Percentiles rank a stretch among this genome's conserved stretches.
Conservation (phyloP, 768 basidiomycete species). For the Podaxis sp. region DNA sequence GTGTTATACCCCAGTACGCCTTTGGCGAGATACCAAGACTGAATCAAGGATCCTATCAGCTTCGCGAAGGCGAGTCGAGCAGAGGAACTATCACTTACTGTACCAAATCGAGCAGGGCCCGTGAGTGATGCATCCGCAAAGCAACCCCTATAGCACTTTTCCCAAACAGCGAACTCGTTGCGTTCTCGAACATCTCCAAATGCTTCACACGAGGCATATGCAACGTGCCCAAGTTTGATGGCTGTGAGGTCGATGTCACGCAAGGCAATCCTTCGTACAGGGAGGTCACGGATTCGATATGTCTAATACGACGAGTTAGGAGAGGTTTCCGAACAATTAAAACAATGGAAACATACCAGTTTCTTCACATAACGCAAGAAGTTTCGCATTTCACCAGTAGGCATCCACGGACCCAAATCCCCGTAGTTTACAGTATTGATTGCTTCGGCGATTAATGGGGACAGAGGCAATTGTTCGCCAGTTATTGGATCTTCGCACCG, state of each 20-base stretch:
- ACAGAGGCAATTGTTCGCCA: background rate
- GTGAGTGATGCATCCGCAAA: background rate
- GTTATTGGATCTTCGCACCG: background rate
- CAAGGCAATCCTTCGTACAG: background rate
- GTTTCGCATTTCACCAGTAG: background rate
- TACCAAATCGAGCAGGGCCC: background rate
- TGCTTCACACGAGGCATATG: background rate
- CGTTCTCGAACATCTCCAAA: background rate
- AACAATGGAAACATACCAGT: background rate
- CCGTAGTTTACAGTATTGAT: background rate
- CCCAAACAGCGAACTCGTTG: background rate
- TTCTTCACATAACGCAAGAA: background rate
- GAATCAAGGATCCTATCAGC: background rate
- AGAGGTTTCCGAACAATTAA: background rate
- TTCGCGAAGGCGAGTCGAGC: background rate
- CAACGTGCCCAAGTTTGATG: background rate
- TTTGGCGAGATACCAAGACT: background rate
- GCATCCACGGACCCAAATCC: background rate
- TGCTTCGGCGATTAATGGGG: background rate
- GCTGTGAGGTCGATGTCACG: background rate
- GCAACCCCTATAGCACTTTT: background rate
- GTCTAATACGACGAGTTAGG: background rate
- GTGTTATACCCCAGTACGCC: background rate
- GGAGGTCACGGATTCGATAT: background rate
- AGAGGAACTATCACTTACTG: background rate